Base-by-base conservation (phyloP, 768 basidiomycete genomes). In the Leucosporidium scottii region DNA sequence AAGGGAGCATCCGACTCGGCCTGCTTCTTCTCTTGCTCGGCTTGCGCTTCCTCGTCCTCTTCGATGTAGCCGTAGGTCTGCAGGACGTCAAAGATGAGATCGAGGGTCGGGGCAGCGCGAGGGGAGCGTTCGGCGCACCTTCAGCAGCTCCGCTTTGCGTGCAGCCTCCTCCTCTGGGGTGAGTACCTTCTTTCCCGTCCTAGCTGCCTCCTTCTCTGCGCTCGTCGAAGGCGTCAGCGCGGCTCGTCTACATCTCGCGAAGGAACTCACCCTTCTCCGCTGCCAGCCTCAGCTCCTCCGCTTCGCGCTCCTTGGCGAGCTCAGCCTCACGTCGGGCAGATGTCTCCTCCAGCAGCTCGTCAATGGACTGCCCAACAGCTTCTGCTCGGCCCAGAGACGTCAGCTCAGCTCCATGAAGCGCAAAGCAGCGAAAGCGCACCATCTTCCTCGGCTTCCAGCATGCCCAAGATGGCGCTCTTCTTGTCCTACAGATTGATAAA, bases 371-470 rank as follows among this genome's bases (percentile, higher is more conserved):
- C 1, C 54, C 51, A 4, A 47, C 28, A 1, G 53, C 17, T 27
- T 66, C 67, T 69, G 71, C 21, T 56, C 53, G 61, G 60, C 17
- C 34, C 25, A 4, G 50, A 21, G 51, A 36, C 34, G 28, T 25
- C 7, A 39, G 39, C 21, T 12, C 2, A 54, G 34, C 47, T 27
- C n/a, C 3, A 23, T 17, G 51, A n/a, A 49, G 51, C 15, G 53
- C 49, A 54, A 31, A 44, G 50, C 27, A 44, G 54, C 30, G 36
- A 13, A 25, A 12, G 59, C 65, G 48, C 13, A 65, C 64, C 67
- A 54, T 64, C 71, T 56, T 72, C 71, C 47, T 72, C 71, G 2
- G 50, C 13, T 36, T 72, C 71, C 8, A 72, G 56, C 59, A 69
- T 34, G 18, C 71, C 71, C 12, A 68, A 27, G 51, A 72, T 66